These are phyloP conservation scores for Petrea volubilis DNA, from an alignment of 257 asterid genomes.

Conservation along the genomic window DNA sequence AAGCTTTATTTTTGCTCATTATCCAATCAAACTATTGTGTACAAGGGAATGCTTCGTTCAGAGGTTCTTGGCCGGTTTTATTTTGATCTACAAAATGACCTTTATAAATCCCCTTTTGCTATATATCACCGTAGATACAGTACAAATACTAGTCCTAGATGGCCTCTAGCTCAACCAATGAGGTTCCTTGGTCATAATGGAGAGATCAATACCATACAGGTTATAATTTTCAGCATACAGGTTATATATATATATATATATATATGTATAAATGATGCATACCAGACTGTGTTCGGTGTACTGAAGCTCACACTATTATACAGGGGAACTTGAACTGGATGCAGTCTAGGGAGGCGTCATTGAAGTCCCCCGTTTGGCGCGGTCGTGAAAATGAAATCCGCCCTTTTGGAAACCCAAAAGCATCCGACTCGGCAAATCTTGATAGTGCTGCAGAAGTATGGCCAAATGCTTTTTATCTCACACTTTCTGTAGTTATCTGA, in stretches of 20 bases:
- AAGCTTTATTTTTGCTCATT: conserved; percentile 95
- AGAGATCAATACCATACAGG: conserved; percentile 99
- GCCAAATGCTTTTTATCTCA: conserved; percentile 10
- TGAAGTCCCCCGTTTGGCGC: conserved; percentile 96
- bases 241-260: too few species aligned
- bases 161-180: conserved; percentile 99
- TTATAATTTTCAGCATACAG: conserved; percentile 23
- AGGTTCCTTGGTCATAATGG: conserved; percentile 99
- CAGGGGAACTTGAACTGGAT: conserved; percentile 99
- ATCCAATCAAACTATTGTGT: conserved; percentile 93
- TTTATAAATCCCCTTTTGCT: conserved; percentile 87
- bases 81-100: conserved; percentile 73
- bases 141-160: conserved; percentile 96
- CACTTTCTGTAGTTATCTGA: conserved; percentile 3
- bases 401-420: conserved; percentile 95
- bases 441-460: conserved; percentile 98
- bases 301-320: conserved; percentile 25
- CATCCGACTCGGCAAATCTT: conserved; percentile 98
- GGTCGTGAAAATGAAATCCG: conserved; percentile 96
- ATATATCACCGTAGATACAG: conserved; percentile 97
- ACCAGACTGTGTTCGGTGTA: conserved; percentile 16
- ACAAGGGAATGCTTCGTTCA: conserved; percentile 99
- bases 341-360: conserved; percentile 95
- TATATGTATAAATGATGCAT: conserved; percentile 12
- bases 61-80: conserved; percentile 92